Evolutionary conservation across 805 yeast species (phyloP), one percentile per base, ranked within the genome.

Genomic region (Yarrowia bubula): DNA sequence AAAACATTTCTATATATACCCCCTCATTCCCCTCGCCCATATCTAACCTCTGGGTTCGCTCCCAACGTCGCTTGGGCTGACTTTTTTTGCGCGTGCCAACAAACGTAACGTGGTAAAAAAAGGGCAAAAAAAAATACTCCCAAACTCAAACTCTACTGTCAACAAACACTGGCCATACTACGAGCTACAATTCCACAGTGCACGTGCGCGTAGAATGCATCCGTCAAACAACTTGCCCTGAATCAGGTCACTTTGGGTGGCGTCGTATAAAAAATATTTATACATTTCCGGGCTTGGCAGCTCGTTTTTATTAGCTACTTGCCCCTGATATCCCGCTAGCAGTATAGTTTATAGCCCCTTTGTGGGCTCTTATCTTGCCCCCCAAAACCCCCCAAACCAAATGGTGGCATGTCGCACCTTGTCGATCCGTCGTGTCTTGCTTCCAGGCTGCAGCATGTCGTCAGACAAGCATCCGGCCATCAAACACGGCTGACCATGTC

Each of bases 21-120:
- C 55, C 55, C 55, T 47, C 38, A 33, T 48, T 48, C 55, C 55
- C 41, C 55, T 48, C 55, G 53, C 53, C 53, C 53, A 48, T 48
- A 48, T 33, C 55, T 48, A 48, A 47, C 53, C 53, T 47, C 37
- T 14, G 22, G 9, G 10, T n/a, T 9, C 37, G 32, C 53, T 37
- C 55, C 55, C 42, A 35, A 48, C 53, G 39, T 47, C 38, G 38
- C 38, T 47, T 32, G 10, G 28, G 13, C 31, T 48, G 13, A n/a
- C n/a, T 33, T 48, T 48, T 50, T 22, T 51, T 51, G 58, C 58
- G 58, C 43, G 58, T 51, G 58, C 58, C 43, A 37, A 15, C 14
- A 17, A 17, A 15, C 28, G 15, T 44, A 43, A n/a, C 32, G 15
- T 7, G 32, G 48, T 13, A 32, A 10, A 47, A n/a, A 7, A 32